Evolutionary conservation across 495 filamentous ascomycete genomes (phyloP), one percentile per base, ranked within the genome.

Genomic region (Hyaloscypha bicolor): DNA sequence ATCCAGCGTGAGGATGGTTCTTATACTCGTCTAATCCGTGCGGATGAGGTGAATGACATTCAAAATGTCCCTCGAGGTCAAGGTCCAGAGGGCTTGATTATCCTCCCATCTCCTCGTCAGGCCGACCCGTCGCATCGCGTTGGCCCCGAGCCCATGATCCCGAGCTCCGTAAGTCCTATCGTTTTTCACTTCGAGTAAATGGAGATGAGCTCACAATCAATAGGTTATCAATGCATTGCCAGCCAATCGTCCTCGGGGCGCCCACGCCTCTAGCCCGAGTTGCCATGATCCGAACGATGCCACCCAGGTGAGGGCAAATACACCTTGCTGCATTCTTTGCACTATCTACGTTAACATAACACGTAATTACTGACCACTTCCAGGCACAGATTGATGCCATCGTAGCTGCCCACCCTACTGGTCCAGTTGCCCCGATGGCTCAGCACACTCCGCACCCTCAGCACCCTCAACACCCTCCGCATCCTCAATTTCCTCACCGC

Each of bases 1-100:
- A 63, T 74, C 39, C 67, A 48, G 25, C 85, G 89, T 37, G 81
- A 82, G 19, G 80, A 87, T 67, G 88, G 88, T 58, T 76, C 72
- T 19, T 77, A 85, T 63, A 89, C 88, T 14, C 86, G 87, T 0
- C 79, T 93, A 12, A 77, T 92, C 42, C 85, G 88, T 0, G 81
- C 86, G 0, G 91, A 92, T 81, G 48, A 45, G 6, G 19, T 29
- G 22, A 62, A 72, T 39, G 76, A 75, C 1, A 71, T 81, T 25
- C 25, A 25, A 25, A 25, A 25, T 25, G 25, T 25, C 30, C 78
- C 79, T 14, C 65, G 77, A 14, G 3, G 64, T 1, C 68, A 78
- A 67, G 65, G 75, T 32, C 68, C 60, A 19, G 69, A 69, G 2
- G 76, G 79, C n/a, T 72, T 84, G 70, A 69, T 80, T 22, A 72